These are phyloP conservation scores for Pseudozyma hubeiensis DNA, from an alignment of 1,284 basidiomycete species.

Conservation along the genomic window DNA sequence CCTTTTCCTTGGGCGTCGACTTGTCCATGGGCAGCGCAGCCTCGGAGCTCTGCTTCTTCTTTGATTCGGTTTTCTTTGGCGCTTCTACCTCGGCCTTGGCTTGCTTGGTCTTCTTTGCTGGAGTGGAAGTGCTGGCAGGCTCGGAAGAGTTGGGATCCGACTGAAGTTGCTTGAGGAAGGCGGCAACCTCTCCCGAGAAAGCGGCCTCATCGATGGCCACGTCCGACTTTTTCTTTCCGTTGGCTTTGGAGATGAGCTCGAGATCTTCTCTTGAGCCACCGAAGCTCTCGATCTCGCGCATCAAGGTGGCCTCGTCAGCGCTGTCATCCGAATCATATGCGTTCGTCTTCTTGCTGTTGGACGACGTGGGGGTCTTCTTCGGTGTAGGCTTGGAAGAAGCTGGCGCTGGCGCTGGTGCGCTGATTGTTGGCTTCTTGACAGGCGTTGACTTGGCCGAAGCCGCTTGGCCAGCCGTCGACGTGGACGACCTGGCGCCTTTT, in stretches of 20 bases:
- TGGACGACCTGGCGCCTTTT: conserved; percentile 34
- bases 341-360: conserved; percentile 20
- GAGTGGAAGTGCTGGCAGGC: conserved; percentile 4
- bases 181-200: conserved; percentile 37
- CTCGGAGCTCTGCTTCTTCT: conserved; percentile 13
- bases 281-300: conserved; percentile 50
- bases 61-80: conserved; percentile 12
- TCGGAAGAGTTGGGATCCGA: conserved; percentile 22
- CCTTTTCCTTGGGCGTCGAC: conserved; percentile 17
- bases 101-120: conserved; percentile 13
- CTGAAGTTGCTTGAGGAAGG: conserved; percentile 44
- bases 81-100: conserved; percentile 11
- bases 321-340: conserved; percentile 47
- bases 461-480: conserved; percentile 2
- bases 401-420: conserved; percentile 2
- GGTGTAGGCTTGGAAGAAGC: conserved; percentile 9
- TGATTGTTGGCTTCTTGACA: conserved; percentile 11
- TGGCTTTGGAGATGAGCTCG: conserved; percentile 40
- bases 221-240: conserved; percentile 35
- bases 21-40: conserved; percentile 13
- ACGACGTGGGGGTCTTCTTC: conserved; percentile 9
- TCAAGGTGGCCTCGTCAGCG: conserved; percentile 41
- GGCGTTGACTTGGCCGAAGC: conserved; percentile 25
- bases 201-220: conserved; percentile 37
- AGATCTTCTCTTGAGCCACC: conserved; percentile 43